phyloP scores from a whole-genome alignment of 2,329 filamentous ascomycete species.

The Aspergillus caelatus region DNA sequence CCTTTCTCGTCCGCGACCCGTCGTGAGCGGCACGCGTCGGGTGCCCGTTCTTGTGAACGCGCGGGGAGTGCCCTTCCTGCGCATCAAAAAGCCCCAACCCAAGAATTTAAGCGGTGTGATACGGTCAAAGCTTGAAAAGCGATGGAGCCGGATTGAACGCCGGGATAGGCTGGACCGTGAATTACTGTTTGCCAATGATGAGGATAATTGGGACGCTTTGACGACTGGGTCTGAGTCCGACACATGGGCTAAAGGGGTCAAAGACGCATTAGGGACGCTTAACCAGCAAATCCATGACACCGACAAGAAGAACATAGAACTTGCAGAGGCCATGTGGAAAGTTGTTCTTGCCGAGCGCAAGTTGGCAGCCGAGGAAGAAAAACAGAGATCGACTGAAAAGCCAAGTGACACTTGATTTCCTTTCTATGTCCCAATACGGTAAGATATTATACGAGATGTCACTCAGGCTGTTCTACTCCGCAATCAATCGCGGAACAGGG shows the following conservation, averaged over 20 bases:
- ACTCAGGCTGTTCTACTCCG: neutral
- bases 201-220: constrained; percentile 47
- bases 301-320: constrained; percentile 31
- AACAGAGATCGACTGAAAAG: constrained; percentile 13
- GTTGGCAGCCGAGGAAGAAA: constrained; percentile 35
- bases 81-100: constrained; percentile 50
- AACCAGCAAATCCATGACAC: constrained; percentile 26
- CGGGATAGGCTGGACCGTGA: constrained; percentile 35
- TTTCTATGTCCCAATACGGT: neutral
- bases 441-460: neutral
- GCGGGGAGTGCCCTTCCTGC: constrained; percentile 45
- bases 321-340: constrained; percentile 42
- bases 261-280: constrained; percentile 24
- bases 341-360: constrained; percentile 43
- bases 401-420: neutral
- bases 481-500: neutral
- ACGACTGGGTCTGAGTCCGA: constrained; percentile 24
- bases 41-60: constrained; percentile 47
- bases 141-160: constrained; percentile 37
- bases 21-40: constrained; percentile 40
- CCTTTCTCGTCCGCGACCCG: constrained; percentile 36
- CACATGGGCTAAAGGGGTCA: constrained; percentile 29
- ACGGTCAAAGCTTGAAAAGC: constrained; percentile 37
- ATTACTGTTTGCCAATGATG: constrained; percentile 38
- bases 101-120: constrained; percentile 42